Conservation (phyloP, 192 early-diverging fungal genomes). For the Chytriomyces hyalinus region DNA sequence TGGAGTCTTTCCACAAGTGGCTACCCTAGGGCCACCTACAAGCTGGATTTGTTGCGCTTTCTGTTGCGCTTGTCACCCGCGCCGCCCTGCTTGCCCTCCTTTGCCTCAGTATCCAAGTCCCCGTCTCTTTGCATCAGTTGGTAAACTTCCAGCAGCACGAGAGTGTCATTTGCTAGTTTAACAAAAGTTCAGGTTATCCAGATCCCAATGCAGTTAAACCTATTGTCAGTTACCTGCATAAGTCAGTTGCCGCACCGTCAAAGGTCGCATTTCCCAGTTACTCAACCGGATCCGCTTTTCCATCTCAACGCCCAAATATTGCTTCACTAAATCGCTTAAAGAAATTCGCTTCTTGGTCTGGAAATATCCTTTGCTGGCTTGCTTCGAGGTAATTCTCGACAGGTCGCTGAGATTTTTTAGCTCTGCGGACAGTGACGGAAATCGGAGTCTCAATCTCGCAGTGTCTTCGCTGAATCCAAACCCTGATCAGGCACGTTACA, state of each 20-base stretch:
- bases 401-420: constrained; percentile 14
- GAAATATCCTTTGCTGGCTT: constrained; percentile 4
- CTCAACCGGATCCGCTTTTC: constrained; percentile 23
- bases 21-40: too few species aligned
- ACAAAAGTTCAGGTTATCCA: neutral
- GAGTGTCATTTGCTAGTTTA: constrained; percentile 10
- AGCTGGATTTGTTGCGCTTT: too few species aligned
- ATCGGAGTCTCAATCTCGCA: constrained; percentile 7
- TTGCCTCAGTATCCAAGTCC: constrained; percentile 3
- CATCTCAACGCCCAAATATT: constrained; percentile 16
- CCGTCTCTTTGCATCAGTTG: neutral
- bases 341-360: constrained; percentile 9
- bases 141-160: constrained; percentile 20
- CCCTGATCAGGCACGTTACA: neutral
- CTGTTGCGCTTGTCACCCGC: too few species aligned
- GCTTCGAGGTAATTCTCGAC: constrained; percentile 2
- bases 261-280: constrained; percentile 30
- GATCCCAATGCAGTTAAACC: neutral
- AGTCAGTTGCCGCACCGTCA: constrained; percentile 4
- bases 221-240: constrained; percentile 19
- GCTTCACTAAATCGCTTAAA: constrained; percentile 9
- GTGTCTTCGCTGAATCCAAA: constrained; percentile 26
- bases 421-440: neutral
- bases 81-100: neutral
- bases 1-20: too few species aligned